Conservation (phyloP, 2,329 filamentous ascomycete genomes). For the Lojkania enalia region DNA sequence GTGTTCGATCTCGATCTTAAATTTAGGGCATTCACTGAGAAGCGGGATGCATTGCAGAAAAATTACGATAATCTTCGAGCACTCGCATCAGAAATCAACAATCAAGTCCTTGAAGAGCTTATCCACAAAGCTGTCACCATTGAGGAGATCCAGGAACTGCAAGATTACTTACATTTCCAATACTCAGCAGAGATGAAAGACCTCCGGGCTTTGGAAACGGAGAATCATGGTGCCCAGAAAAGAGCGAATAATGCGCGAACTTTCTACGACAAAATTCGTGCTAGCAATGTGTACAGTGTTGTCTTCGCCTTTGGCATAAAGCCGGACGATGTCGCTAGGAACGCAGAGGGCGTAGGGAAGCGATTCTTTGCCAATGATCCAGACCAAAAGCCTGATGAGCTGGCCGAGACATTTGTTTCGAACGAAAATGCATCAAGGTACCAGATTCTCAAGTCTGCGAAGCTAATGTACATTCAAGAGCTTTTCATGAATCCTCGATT, state of each 20-base stretch:
- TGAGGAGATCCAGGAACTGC: slow-evolving; percentile 94
- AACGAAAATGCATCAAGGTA: slow-evolving; percentile 75
- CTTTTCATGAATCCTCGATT: slow-evolving; percentile 85
- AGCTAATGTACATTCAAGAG: slow-evolving; percentile 89
- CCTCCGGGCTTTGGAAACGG: slow-evolving; percentile 64
- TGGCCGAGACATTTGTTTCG: slow-evolving; percentile 77
- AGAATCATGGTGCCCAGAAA: slow-evolving; percentile 69
- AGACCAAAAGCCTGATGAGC: slow-evolving; percentile 75
- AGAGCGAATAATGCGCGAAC: slow-evolving; percentile 82
- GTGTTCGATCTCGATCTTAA: slow-evolving; percentile 94
- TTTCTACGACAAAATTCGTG: slow-evolving; percentile 81
- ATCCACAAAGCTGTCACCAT: slow-evolving; percentile 79
- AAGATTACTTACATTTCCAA: slow-evolving; percentile 95
- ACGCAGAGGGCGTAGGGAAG: slow-evolving; percentile 76
- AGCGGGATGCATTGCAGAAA: slow-evolving; percentile 81
- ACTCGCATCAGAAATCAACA: slow-evolving; percentile 61
- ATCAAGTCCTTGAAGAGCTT: slow-evolving; percentile 73
- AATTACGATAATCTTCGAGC: slow-evolving; percentile 73
- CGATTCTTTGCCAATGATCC: slow-evolving; percentile 73
- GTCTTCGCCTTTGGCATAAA: slow-evolving; percentile 90
- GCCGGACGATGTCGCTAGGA: slow-evolving; percentile 84
- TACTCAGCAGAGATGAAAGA: slow-evolving; percentile 86
- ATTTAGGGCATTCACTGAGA: slow-evolving; percentile 89
- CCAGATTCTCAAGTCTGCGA: slow-evolving; percentile 76
- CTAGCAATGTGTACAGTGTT: slow-evolving; percentile 76